phyloP scores from a whole-genome alignment of 2,329 filamentous ascomycete species.

The Cladosporium sp. region DNA sequence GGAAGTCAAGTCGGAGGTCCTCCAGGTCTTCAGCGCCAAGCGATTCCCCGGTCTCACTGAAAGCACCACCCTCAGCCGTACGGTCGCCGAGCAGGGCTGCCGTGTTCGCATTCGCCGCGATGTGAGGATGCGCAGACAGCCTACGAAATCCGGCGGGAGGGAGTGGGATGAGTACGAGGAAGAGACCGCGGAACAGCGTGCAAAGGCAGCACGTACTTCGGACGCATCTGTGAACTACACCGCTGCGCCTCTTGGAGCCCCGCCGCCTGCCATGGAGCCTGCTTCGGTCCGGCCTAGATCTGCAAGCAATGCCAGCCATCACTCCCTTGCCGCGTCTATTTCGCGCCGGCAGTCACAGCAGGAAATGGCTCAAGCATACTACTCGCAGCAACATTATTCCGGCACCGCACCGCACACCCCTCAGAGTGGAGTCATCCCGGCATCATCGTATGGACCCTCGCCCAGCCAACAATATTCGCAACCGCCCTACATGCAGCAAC shows the following conservation, averaged over 20 bases:
- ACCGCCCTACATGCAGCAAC: constrained; percentile 24
- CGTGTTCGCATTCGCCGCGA: constrained; percentile 92
- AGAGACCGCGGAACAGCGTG: constrained; percentile 42
- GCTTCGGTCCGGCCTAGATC: constrained; percentile 30
- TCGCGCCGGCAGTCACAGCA: constrained; percentile 40
- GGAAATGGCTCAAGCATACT: constrained; percentile 38
- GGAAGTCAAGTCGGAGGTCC: constrained; percentile 81
- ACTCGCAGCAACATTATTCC: constrained; percentile 27
- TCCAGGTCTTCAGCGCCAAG: constrained; percentile 92
- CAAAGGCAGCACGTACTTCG: constrained; percentile 37
- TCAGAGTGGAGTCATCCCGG: constrained; percentile 31
- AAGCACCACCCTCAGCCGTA: constrained; percentile 81
- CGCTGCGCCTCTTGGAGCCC: constrained; percentile 13
- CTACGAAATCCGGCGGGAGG: constrained; percentile 60
- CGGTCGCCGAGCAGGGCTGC: constrained; percentile 93
- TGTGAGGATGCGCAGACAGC: constrained; percentile 74
- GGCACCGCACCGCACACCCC: constrained; percentile 35
- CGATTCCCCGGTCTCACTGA: constrained; percentile 93
- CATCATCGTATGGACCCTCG: constrained; percentile 31
- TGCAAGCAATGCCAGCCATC: constrained; percentile 33
- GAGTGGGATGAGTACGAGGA: constrained; percentile 63
- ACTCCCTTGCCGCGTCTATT: constrained; percentile 21
- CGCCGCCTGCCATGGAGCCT: constrained; percentile 24
- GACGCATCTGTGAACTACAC: constrained; percentile 19
- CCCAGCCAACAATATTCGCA: constrained; percentile 23